Conservation (phyloP, 2,329 filamentous ascomycete genomes). For the Pleurostoma richardsiae region DNA sequence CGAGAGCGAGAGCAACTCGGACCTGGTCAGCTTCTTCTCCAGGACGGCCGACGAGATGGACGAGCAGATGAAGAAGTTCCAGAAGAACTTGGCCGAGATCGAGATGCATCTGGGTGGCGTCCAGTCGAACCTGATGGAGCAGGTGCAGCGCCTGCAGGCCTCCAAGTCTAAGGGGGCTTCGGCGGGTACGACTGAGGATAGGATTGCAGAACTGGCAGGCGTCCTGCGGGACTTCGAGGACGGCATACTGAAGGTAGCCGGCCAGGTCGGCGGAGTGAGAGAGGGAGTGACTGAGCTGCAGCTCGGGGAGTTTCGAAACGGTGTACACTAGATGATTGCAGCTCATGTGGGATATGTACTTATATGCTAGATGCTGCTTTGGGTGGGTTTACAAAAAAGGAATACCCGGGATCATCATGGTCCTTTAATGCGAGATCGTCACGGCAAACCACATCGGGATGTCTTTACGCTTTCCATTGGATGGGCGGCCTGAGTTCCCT, state of each 20-base stretch:
- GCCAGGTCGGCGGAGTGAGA: conserved; percentile 52
- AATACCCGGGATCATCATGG: too few relatives aligned
- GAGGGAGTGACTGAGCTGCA: conserved; percentile 57
- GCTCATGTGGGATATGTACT: too few relatives aligned
- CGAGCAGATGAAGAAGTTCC: conserved; percentile 50
- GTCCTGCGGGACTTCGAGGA: conserved; percentile 62
- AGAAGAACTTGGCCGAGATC: conserved; percentile 56
- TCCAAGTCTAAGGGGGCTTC: conserved; percentile 29
- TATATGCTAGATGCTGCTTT: too few relatives aligned
- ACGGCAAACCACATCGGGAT: too few relatives aligned
- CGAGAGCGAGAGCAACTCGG: conserved; percentile 47
- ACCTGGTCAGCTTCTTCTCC: conserved; percentile 61
- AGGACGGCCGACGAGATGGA: conserved; percentile 58
- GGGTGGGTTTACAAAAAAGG: too few relatives aligned
- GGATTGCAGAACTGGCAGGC: conserved; percentile 45
- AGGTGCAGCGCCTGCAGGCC: conserved; percentile 50
- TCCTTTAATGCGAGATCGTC: too few relatives aligned
- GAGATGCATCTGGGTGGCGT: conserved; percentile 60
- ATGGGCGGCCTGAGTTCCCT: too few relatives aligned
- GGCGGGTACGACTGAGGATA: conserved; percentile 34
- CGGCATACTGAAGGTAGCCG: conserved; percentile 58
- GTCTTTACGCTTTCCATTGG: too few relatives aligned
- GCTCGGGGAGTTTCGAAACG: conserved; percentile 38
- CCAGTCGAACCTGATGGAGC: conserved; percentile 54
- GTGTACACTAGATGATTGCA: conserved; percentile 3